Evolutionary conservation across 2,329 filamentous ascomycete genomes (phyloP).

Genomic region (Chrysoporthe austroafricana): DNA sequence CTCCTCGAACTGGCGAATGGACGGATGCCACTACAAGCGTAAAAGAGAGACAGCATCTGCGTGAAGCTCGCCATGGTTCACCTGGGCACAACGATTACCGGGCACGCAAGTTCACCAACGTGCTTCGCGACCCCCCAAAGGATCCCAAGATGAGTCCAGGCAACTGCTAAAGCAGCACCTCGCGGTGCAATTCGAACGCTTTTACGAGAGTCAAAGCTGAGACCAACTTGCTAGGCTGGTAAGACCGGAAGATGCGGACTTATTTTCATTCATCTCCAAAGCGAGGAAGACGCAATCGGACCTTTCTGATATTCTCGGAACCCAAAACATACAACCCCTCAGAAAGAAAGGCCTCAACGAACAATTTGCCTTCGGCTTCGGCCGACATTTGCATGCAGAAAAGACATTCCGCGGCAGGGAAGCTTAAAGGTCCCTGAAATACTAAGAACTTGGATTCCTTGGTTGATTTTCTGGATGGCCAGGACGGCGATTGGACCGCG

Average conservation of each 20-base stretch:
- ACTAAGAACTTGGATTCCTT: not conserved
- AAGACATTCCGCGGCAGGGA: constrained; percentile 1
- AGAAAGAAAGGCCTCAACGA: not conserved
- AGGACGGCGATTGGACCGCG: not conserved
- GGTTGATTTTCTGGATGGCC: not conserved
- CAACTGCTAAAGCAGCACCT: not conserved
- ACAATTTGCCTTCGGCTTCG: not conserved
- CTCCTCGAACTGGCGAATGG: too few species aligned
- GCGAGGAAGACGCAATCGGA: not conserved
- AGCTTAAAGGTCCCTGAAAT: not conserved
- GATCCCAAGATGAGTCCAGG: not conserved
- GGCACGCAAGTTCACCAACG: too few species aligned
- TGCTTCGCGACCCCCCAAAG: not conserved
- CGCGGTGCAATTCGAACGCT: not conserved
- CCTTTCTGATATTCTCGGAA: not conserved
- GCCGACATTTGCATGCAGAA: not conserved
- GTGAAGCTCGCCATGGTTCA: too few species aligned
- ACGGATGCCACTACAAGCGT: too few species aligned
- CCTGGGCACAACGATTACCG: too few species aligned
- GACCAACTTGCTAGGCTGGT: not conserved
- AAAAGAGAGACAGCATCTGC: too few species aligned
- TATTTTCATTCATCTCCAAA: not conserved
- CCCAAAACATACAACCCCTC: not conserved
- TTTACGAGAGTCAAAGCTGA: not conserved
- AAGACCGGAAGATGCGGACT: not conserved